Evolutionary conservation across 805 yeast genomes (phyloP).

Genomic region (Candida succiphila): DNA sequence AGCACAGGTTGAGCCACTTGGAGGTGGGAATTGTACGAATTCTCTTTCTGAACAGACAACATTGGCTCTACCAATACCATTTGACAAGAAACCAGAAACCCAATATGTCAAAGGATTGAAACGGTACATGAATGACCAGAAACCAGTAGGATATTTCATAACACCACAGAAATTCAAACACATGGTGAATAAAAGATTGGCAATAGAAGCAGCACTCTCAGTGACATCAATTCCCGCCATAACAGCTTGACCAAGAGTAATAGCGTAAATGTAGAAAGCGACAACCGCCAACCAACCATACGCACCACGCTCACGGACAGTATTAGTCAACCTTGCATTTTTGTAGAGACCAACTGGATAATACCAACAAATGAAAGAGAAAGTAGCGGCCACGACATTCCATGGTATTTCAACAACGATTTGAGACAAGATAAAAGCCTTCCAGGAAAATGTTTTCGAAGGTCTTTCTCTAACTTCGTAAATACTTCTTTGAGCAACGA

Average conservation of each 20-base stretch:
- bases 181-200: slow-evolving; percentile 48
- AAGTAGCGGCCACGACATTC: slow-evolving; percentile 46
- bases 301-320: slow-evolving; percentile 40
- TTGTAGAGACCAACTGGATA: slow-evolving; percentile 57
- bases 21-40: slow-evolving; percentile 38
- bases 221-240: slow-evolving; percentile 46
- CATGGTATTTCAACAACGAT: slow-evolving; percentile 56
- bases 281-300: slow-evolving; percentile 25
- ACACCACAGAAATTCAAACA: slow-evolving; percentile 73
- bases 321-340: slow-evolving; percentile 42
- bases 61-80: slow-evolving; percentile 41
- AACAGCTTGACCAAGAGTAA: slow-evolving; percentile 44
- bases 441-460: slow-evolving; percentile 57
- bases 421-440: slow-evolving; percentile 49
- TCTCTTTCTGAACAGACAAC: slow-evolving; percentile 42
- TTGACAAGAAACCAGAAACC: slow-evolving; percentile 41
- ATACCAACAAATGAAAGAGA: slow-evolving; percentile 50
- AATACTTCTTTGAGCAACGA: slow-evolving; percentile 45
- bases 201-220: slow-evolving; percentile 51
- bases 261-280: slow-evolving; percentile 41
- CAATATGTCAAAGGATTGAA: slow-evolving; percentile 62
- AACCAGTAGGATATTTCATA: slow-evolving; percentile 50
- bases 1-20: slow-evolving; percentile 48
- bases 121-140: slow-evolving; percentile 75
- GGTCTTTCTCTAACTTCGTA: slow-evolving; percentile 67